Conservation (phyloP, 352 stramenopile genomes). For the Globisporangium lucens region DNA sequence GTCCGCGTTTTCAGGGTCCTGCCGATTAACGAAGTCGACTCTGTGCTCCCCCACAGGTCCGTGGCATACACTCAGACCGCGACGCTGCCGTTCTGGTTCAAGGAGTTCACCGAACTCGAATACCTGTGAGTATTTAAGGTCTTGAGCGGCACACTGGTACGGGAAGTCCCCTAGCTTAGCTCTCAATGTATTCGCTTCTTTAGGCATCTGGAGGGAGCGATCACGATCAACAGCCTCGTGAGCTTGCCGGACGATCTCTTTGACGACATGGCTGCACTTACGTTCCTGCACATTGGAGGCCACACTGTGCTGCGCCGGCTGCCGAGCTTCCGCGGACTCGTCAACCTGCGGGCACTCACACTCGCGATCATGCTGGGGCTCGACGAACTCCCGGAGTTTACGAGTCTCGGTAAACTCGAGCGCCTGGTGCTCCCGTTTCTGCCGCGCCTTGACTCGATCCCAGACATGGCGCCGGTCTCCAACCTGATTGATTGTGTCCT, state of each 20-base stretch:
- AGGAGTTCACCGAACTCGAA: neutral
- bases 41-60: neutral
- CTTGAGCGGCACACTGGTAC: neutral
- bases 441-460: neutral
- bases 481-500: neutral
- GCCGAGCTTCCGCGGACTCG: neutral
- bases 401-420: neutral
- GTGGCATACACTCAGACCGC: neutral
- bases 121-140: neutral
- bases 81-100: neutral
- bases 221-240: neutral
- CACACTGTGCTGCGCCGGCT: neutral
- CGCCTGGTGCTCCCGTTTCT: neutral
- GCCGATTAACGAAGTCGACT: neutral
- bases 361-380: neutral
- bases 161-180: no score
- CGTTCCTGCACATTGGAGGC: neutral
- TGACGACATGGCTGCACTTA: neutral
- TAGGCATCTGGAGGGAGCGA: neutral
- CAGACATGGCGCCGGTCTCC: neutral
- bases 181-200: neutral
- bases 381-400: neutral
- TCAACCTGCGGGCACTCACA: neutral
- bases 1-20: neutral
- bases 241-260: neutral